A percentile compares a stretch with the other conserved stretches of the same genome.
These are phyloP conservation scores for Rheum nobile DNA, from an alignment of 148 eudicot species.

Conservation along the genomic window DNA sequence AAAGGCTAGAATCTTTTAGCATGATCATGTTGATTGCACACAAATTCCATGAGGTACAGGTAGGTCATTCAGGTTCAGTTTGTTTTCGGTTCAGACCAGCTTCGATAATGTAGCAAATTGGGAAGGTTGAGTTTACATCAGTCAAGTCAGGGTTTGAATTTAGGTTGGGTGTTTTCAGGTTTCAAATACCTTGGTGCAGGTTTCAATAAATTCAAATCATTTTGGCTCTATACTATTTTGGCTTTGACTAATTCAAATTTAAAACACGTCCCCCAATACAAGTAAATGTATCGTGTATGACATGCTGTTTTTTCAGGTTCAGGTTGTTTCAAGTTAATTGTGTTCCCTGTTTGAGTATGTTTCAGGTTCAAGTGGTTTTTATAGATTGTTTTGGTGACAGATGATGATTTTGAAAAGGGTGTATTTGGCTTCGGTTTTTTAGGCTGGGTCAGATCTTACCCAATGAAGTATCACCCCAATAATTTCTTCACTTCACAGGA, in stretches of 20 bases:
- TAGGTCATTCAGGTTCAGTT: background rate
- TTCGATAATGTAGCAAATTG: no score
- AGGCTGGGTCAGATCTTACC: no score
- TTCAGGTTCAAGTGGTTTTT: no score
- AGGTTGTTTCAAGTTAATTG: background rate
- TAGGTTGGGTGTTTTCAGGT: no score
- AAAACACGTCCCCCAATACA: background rate
- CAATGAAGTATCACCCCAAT: no score
- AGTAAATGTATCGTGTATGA: background rate
- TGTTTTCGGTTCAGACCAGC: background rate
- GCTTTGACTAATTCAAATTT: no score
- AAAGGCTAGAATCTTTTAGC: background rate
- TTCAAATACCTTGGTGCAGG: no score
- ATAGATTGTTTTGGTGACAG: background rate
- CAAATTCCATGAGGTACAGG: background rate
- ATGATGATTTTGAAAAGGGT: background rate
- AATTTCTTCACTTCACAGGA: no score
- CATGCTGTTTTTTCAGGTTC: background rate
- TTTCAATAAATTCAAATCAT: no score
- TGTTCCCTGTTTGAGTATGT: background rate
- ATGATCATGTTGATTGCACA: background rate
- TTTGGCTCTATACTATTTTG: no score
- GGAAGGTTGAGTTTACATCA: background rate
- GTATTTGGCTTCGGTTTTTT: no score
- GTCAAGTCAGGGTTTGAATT: background rate